Percentiles rank a stretch among this genome's conserved stretches.
phyloP scores from a whole-genome alignment of 768 basidiomycete genomes.

The Asterophora parasitica region DNA sequence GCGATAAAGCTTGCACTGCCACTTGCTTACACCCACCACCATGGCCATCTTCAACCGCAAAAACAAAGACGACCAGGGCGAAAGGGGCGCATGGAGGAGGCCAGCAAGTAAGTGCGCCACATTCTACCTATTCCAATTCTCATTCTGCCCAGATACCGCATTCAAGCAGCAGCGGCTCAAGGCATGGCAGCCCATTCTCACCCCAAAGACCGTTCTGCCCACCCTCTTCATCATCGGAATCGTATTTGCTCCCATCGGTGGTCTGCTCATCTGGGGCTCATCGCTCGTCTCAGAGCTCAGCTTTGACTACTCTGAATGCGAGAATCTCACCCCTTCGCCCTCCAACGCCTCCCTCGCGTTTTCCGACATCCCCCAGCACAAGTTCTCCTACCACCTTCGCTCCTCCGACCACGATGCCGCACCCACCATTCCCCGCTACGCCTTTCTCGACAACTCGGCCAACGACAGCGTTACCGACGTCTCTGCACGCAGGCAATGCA shows the following conservation, averaged over 20 bases:
- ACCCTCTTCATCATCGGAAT: constrained; percentile 94
- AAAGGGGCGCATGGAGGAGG: constrained; percentile 80
- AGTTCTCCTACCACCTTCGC: constrained; percentile 63
- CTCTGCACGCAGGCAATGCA: constrained; percentile 53
- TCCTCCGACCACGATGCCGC: constrained; percentile 47
- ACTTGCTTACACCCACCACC: not conserved
- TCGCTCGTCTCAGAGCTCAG: constrained; percentile 86
- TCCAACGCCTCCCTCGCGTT: constrained; percentile 35
- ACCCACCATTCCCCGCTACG: constrained; percentile 62
- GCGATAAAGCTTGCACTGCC: too few species aligned
- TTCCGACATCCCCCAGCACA: constrained; percentile 55
- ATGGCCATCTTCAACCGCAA: constrained; percentile 60
- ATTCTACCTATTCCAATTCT: constrained; percentile 3
- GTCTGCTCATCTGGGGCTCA: constrained; percentile 86
- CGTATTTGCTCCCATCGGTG: constrained; percentile 95
- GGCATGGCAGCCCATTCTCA: constrained; percentile 99
- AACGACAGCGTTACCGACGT: constrained; percentile 40
- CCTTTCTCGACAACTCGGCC: constrained; percentile 59
- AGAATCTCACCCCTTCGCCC: constrained; percentile 48
- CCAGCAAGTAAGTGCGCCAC: constrained; percentile 66
- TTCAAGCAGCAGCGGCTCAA: constrained; percentile 99
- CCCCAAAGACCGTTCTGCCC: constrained; percentile 95
- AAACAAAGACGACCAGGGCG: constrained; percentile 36
- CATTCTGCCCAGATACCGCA: constrained; percentile 71
- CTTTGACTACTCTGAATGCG: constrained; percentile 93